Percentiles rank a stretch among this genome's conserved stretches.
These are phyloP conservation scores for Inga laurina DNA, from an alignment of 306 rosid genomes.

Conservation along the genomic window DNA sequence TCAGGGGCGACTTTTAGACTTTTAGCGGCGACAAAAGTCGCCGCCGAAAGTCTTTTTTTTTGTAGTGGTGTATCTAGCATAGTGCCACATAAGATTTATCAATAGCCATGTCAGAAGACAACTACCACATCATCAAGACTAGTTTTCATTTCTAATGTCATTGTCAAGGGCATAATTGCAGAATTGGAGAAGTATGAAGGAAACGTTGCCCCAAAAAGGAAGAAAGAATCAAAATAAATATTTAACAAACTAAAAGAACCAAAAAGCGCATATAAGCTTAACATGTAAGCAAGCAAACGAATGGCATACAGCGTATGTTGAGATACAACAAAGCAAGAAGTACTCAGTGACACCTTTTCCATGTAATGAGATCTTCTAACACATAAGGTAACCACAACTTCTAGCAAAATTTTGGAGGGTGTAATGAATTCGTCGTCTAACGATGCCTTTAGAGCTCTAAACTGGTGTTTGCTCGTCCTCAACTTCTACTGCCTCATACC, in stretches of 20 bases:
- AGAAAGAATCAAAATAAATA: background rate
- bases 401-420: background rate
- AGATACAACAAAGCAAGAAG: background rate
- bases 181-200: background rate
- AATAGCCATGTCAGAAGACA: background rate
- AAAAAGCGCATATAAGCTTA: background rate
- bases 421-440: background rate
- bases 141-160: background rate
- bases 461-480: background rate
- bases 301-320: background rate
- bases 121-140: background rate
- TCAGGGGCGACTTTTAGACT: too few relatives aligned
- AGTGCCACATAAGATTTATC: background rate
- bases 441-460: background rate
- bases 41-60: too few relatives aligned
- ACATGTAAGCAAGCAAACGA: background rate
- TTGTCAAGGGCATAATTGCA: background rate
- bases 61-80: background rate
- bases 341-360: background rate
- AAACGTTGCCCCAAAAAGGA: too few relatives aligned
- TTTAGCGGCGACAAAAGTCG: too few relatives aligned
- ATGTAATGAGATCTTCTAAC: background rate
- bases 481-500: conserved; percentile 12
- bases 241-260: background rate
- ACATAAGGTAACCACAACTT: background rate